A percentile compares a stretch with the other conserved stretches of the same genome.
Conservation (phyloP, 2,329 filamentous ascomycete genomes). For the Hyphodiscus sp. region DNA sequence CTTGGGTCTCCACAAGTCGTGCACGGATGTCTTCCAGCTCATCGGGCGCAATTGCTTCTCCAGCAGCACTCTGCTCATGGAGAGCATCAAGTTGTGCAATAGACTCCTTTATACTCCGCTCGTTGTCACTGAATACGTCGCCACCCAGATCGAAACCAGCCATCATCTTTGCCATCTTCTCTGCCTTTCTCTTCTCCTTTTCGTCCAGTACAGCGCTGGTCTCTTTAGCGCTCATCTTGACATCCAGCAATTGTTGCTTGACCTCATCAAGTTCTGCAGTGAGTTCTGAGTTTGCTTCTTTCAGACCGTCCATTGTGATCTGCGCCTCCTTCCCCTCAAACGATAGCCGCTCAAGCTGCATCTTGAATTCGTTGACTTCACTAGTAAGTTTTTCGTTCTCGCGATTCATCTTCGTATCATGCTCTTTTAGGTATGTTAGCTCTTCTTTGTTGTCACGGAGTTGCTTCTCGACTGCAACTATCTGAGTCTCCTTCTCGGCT, state of each 20-base stretch:
- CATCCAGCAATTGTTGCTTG: conserved; percentile 91
- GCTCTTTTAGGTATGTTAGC: conserved; percentile 76
- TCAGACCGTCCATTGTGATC: conserved; percentile 96
- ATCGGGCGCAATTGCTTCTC: conserved; percentile 75
- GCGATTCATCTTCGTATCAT: conserved; percentile 73
- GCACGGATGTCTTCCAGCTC: conserved; percentile 72
- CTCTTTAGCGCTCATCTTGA: conserved; percentile 95
- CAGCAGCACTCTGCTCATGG: conserved; percentile 67
- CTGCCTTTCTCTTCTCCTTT: conserved; percentile 97
- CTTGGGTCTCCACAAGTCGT: conserved; percentile 81
- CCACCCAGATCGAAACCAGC: conserved; percentile 91
- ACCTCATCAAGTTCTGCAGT: conserved; percentile 89
- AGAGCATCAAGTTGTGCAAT: conserved; percentile 78
- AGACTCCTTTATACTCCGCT: conserved; percentile 74
- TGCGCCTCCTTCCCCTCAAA: conserved; percentile 96
- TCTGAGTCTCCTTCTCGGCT: conserved; percentile 81
- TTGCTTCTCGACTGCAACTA: conserved; percentile 71
- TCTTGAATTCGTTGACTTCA: conserved; percentile 88
- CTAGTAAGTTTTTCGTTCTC: conserved; percentile 82
- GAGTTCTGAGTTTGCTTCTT: conserved; percentile 91
- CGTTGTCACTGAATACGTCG: conserved; percentile 90
- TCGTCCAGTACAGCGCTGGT: conserved; percentile 84
- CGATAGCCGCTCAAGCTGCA: conserved; percentile 91
- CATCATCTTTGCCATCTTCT: conserved; percentile 99
- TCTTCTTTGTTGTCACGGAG: conserved; percentile 83